Percentiles rank a stretch among this genome's conserved stretches.
Evolutionary conservation across 768 basidiomycete genomes (phyloP).

Genomic region (Hericium rajendrae): DNA sequence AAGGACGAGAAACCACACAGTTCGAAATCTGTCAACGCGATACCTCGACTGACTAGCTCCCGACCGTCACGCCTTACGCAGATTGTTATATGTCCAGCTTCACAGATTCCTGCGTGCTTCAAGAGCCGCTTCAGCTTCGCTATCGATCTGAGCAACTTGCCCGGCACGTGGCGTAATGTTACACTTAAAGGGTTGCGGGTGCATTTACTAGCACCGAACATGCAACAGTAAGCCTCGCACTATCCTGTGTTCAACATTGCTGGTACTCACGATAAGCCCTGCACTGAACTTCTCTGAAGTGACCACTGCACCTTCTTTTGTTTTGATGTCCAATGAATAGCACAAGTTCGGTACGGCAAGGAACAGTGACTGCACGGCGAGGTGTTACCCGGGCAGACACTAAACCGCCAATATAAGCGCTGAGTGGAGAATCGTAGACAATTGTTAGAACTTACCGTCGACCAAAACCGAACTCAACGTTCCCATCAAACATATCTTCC

Average conservation of each 20-base stretch:
- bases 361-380: background rate
- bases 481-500: background rate
- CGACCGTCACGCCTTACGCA: too few species aligned
- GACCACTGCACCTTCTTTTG: background rate
- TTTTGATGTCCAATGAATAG: background rate
- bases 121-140: background rate
- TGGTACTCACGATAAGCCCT: background rate
- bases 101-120: background rate
- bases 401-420: background rate
- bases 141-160: background rate
- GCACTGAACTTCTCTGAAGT: background rate
- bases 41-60: too few species aligned
- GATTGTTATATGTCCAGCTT: background rate
- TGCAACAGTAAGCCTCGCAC: background rate
- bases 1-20: too few species aligned
- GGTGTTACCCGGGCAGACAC: background rate
- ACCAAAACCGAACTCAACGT: background rate
- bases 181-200: background rate
- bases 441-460: background rate
- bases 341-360: background rate
- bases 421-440: background rate
- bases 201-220: background rate
- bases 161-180: background rate
- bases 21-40: too few species aligned
- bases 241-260: background rate